A percentile compares a stretch with the other conserved stretches of the same genome.
Evolutionary conservation across 2,329 filamentous ascomycete genomes (phyloP).

Genomic region (Gyromitra esculenta): DNA sequence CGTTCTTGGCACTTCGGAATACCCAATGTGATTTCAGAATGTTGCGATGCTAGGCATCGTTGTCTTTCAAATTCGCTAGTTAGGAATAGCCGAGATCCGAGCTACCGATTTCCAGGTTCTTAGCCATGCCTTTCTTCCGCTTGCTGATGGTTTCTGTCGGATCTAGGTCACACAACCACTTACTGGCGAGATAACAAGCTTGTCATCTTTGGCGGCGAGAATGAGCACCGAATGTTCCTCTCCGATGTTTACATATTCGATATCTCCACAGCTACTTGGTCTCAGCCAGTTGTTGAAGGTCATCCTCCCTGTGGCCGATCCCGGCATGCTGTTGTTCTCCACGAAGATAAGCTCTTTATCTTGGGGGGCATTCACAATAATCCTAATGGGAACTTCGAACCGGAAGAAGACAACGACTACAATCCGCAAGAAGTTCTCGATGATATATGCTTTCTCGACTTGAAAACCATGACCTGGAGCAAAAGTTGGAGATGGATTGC

Average conservation of each 20-base stretch:
- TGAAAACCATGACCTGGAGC: constrained; percentile 98
- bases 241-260: constrained; percentile 97
- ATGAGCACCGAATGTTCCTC: constrained; percentile 94
- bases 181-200: constrained; percentile 93
- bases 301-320: constrained; percentile 88
- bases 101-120: not conserved
- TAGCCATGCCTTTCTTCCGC: constrained; percentile 23
- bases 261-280: constrained; percentile 93
- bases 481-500: constrained; percentile 94
- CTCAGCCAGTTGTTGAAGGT: constrained; percentile 85
- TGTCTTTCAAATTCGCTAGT: constrained; percentile 6
- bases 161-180: constrained; percentile 86
- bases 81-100: constrained; percentile 25
- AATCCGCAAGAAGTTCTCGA: constrained; percentile 80
- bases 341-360: constrained; percentile 96
- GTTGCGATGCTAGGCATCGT: not conserved
- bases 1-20: constrained; percentile 40
- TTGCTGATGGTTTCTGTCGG: constrained; percentile 44
- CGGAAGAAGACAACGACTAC: constrained; percentile 63
- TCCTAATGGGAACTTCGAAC: constrained; percentile 47
- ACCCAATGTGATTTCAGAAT: constrained; percentile 25
- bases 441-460: constrained; percentile 94
- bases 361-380: constrained; percentile 94
- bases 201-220: constrained; percentile 97
- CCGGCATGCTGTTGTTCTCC: constrained; percentile 89